Evolutionary conservation across 768 basidiomycete species (phyloP).

Genomic region (Leccinum longicurvipes): DNA sequence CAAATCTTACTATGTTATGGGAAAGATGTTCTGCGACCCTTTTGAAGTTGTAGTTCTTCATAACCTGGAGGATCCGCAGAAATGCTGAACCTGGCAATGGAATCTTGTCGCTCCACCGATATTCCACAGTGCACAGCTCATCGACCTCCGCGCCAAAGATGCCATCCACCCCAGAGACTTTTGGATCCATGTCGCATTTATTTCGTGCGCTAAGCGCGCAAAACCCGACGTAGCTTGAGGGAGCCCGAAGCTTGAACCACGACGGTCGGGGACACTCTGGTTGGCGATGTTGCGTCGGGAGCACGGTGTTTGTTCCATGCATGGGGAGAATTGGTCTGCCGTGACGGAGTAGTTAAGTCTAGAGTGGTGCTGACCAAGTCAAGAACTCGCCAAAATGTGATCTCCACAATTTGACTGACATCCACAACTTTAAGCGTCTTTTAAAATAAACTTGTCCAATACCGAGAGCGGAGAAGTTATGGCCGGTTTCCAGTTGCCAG

Average conservation of each 20-base stretch:
- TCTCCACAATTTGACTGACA: background rate
- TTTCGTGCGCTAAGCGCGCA: background rate
- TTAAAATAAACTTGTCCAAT: background rate
- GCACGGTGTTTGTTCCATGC: background rate
- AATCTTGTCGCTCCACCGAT: background rate
- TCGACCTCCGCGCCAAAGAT: background rate
- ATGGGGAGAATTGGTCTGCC: background rate
- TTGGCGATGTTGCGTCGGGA: background rate
- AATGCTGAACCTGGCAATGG: background rate
- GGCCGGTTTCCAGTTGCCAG: background rate
- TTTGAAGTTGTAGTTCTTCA: constrained; percentile 43
- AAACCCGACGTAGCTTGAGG: background rate
- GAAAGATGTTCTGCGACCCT: constrained; percentile 56
- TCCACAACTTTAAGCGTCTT: background rate
- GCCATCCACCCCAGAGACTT: background rate
- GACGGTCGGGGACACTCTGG: background rate
- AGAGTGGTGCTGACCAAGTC: background rate
- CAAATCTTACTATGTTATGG: constrained; percentile 43
- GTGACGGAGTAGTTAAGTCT: background rate
- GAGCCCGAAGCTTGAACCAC: background rate
- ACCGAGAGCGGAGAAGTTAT: background rate
- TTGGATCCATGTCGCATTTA: background rate
- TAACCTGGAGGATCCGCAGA: constrained; percentile 29
- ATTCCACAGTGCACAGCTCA: constrained; percentile 7
- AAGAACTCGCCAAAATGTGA: background rate